phyloP scores from a whole-genome alignment of 768 basidiomycete species.

The Russula sp. region DNA sequence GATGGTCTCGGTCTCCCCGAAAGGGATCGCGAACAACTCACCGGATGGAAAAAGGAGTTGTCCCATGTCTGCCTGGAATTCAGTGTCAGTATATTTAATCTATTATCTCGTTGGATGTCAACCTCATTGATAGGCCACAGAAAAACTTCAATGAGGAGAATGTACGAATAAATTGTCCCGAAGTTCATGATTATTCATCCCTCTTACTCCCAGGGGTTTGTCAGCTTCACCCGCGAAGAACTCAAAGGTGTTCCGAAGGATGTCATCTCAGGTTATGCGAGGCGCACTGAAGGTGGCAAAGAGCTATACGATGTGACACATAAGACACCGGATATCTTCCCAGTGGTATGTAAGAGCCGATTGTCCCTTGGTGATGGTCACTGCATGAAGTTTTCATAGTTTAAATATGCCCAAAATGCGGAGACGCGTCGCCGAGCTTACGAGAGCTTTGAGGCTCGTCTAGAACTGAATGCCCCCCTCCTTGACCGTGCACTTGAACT shows the following conservation, averaged over 20 bases:
- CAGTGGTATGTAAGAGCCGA: conserved; percentile 43
- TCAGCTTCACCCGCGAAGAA: conserved; percentile 64
- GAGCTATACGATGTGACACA: conserved; percentile 68
- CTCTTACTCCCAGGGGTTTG: conserved; percentile 37
- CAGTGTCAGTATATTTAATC: conserved; percentile 40
- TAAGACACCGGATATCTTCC: conserved; percentile 79
- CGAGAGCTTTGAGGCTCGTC: conserved; percentile 61
- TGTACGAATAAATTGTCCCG: conserved; percentile 31
- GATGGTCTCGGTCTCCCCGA: conserved; percentile 70
- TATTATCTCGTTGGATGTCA: neutral
- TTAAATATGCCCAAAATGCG: conserved; percentile 71
- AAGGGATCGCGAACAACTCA: conserved; percentile 49
- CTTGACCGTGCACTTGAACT: conserved; percentile 61
- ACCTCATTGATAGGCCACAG: conserved; percentile 28
- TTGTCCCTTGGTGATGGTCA: neutral
- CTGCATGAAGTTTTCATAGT: conserved; percentile 34
- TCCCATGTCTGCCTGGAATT: conserved; percentile 74
- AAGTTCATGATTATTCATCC: neutral
- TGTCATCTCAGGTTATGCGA: conserved; percentile 70
- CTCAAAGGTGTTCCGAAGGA: conserved; percentile 75
- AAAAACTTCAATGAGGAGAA: conserved; percentile 91
- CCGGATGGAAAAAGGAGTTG: conserved; percentile 63
- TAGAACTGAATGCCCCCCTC: conserved; percentile 62
- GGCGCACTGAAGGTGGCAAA: conserved; percentile 49
- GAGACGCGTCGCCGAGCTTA: conserved; percentile 58